A percentile compares a stretch with the other conserved stretches of the same genome.
Conservation (phyloP, 192 early-diverging fungal species). For the Backusella circina region DNA sequence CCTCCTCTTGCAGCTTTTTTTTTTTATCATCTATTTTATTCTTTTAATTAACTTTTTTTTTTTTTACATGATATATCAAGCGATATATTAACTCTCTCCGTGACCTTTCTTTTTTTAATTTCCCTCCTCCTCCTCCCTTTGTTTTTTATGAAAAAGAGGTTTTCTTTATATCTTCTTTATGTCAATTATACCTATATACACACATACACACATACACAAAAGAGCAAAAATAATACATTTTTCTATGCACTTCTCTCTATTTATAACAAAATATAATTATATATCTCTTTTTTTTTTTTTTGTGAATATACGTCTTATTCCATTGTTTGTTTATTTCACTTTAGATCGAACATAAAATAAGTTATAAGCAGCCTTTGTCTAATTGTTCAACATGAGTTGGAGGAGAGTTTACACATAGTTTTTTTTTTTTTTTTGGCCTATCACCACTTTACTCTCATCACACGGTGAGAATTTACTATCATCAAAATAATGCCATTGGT, state of each 20-base stretch:
- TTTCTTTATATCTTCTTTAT: background rate
- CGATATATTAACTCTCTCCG: background rate
- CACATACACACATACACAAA: background rate
- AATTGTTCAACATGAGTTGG: too few relatives aligned
- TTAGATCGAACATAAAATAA: constrained; percentile 51
- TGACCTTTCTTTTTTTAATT: background rate
- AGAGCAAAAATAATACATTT: background rate
- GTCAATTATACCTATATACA: background rate
- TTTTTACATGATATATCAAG: background rate
- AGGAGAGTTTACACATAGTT: constrained; percentile 14
- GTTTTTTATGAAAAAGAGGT: background rate
- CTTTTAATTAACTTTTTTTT: background rate
- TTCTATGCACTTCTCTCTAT: background rate
- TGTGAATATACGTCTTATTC: background rate
- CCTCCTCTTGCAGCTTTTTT: background rate
- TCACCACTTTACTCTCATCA: constrained; percentile 51
- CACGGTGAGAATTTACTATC: constrained; percentile 65
- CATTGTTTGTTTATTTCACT: constrained; percentile 10
- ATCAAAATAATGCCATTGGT: constrained; percentile 84
- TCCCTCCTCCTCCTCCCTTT: background rate
- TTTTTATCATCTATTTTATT: background rate
- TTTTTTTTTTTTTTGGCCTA: too few relatives aligned
- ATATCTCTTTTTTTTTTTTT: too few relatives aligned
- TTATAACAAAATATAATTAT: background rate
- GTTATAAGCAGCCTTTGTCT: constrained; percentile 54